Evolutionary conservation across 495 filamentous ascomycete genomes (phyloP), one percentile per base, ranked within the genome.

Genomic region (Penicillium cosmopolitanum): DNA sequence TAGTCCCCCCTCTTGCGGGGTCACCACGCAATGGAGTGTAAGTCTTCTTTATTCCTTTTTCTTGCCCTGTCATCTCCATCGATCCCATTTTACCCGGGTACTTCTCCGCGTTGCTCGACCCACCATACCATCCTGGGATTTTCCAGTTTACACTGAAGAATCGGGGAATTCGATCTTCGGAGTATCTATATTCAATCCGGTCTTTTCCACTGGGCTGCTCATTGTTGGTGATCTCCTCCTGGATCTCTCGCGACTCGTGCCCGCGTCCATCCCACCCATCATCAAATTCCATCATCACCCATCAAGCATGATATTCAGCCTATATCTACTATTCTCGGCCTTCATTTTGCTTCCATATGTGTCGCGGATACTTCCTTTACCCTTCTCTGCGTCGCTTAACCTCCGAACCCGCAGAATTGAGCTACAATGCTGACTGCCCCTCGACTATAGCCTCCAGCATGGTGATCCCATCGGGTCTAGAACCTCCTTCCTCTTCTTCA

Each of bases 21-120:
- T 80, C 78, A 78, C 78, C 78, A 73, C 76, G 78, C 77, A 78
- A 77, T 78, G 74, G 74, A 78, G 64, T 75, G 78, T 80, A 71
- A 78, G 78, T 78, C 35, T 64, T 68, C 73, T 70, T 73, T 60
- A 71, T 71, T 56, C 60, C 56, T 28, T 65, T 60, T 58, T 51
- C 53, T 68, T 34, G 47, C 58, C 31, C 11, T 56, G 55, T 3
- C 62, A 25, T 55, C 34, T 68, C 60, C 55, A 65, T 64, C 65
- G 62, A 71, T 48, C 59, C 56, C 65, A 48, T 48, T 67, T 71
- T 67, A 70, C 69, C 70, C 72, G 73, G 65, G 73, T 77, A 76
- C 75, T 74, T 77, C 74, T 75, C 73, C 71, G 72, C 71, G 70
- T 67, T 64, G 65, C 56, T 79, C 74, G 78, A 80, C 78, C 78